These are phyloP conservation scores for Phialophora expanda DNA, from an alignment of 2,329 filamentous ascomycete species.

Conservation along the genomic window DNA sequence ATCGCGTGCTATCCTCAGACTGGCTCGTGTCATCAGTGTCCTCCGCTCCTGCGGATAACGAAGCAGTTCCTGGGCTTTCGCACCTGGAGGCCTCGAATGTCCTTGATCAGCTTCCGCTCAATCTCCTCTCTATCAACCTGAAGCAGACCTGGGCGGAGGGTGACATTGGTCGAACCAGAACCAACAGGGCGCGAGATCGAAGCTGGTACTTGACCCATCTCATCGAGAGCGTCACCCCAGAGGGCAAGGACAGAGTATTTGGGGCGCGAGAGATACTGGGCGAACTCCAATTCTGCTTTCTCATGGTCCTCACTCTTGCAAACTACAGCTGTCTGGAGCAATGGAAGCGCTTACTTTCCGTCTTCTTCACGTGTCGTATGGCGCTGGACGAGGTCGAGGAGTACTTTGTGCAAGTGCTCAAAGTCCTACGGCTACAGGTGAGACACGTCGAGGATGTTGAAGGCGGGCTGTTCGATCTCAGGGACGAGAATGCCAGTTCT, in stretches of 20 bases:
- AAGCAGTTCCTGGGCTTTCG: constrained; percentile 64
- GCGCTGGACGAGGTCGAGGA: constrained; percentile 56
- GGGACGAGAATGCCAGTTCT: constrained; percentile 55
- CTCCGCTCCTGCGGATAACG: constrained; percentile 61
- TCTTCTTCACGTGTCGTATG: constrained; percentile 62
- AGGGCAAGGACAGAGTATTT: constrained; percentile 41
- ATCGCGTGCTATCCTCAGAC: constrained; percentile 31
- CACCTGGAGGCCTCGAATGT: constrained; percentile 33
- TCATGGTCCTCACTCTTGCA: constrained; percentile 67
- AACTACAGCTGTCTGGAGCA: constrained; percentile 70
- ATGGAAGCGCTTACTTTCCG: constrained; percentile 64
- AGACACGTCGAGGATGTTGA: constrained; percentile 64
- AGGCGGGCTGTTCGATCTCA: constrained; percentile 65
- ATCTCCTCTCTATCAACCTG: constrained; percentile 64
- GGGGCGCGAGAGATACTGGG: constrained; percentile 56
- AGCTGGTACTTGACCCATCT: constrained; percentile 66
- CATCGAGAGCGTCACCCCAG: constrained; percentile 44
- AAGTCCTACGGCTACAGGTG: constrained; percentile 59
- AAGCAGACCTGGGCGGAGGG: constrained; percentile 67
- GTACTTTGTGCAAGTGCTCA: constrained; percentile 60
- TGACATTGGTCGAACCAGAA: constrained; percentile 66
- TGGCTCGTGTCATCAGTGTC: constrained; percentile 66
- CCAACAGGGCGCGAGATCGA: constrained; percentile 65
- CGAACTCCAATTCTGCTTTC: constrained; percentile 67
- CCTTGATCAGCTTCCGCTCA: constrained; percentile 46